These are phyloP conservation scores for Ceratobasidium theobromae DNA, from an alignment of 1,284 basidiomycete genomes.

Conservation along the genomic window DNA sequence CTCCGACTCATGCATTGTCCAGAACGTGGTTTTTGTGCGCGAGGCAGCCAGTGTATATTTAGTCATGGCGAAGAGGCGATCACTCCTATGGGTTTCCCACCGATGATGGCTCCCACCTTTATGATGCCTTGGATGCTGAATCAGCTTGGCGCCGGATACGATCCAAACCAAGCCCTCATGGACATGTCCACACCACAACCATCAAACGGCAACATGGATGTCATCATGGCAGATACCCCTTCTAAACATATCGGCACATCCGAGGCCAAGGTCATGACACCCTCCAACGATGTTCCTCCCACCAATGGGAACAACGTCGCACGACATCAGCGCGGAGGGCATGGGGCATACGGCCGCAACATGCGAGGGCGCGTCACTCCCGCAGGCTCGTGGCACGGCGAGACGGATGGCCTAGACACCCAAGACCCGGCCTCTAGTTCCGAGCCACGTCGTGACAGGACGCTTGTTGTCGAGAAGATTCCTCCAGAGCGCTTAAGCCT, in stretches of 20 bases:
- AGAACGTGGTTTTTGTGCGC: conserved; percentile 89
- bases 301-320: conserved; percentile 24
- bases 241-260: background rate
- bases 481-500: conserved; percentile 80
- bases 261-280: conserved; percentile 18
- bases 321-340: conserved; percentile 29
- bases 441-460: conserved; percentile 63
- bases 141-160: conserved; percentile 50
- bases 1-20: conserved; percentile 27
- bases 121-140: conserved; percentile 34
- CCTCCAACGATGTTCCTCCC: background rate
- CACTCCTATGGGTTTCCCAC: conserved; percentile 49
- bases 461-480: conserved; percentile 92
- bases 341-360: conserved; percentile 29
- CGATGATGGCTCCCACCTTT: conserved; percentile 34
- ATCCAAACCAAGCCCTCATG: conserved; percentile 74
- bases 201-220: conserved; percentile 36
- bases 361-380: conserved; percentile 17
- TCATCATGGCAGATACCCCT: conserved; percentile 19
- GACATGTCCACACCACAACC: conserved; percentile 55
- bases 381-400: conserved; percentile 28
- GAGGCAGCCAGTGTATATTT: conserved; percentile 88
- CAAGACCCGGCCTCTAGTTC: conserved; percentile 45
- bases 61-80: conserved; percentile 86
- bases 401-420: conserved; percentile 23